A percentile compares a stretch with the other conserved stretches of the same genome.
phyloP scores from a whole-genome alignment of 306 rosid species.

The Pueraria montana region DNA sequence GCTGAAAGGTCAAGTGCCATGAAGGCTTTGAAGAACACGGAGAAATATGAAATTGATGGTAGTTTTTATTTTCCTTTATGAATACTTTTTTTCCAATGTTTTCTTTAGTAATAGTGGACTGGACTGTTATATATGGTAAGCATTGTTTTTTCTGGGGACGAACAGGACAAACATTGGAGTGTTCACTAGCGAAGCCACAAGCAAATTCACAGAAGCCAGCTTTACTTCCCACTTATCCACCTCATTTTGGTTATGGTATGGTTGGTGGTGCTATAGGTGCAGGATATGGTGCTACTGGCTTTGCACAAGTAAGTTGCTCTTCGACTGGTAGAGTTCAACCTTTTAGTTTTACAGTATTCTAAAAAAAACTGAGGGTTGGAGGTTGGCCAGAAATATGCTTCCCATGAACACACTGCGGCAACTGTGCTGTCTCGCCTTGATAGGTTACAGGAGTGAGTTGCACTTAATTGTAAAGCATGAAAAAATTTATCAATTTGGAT shows the following conservation, averaged over 20 bases:
- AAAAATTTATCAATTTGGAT: neutral
- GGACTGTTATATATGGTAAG: slow-evolving; percentile 14
- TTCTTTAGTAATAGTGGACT: slow-evolving; percentile 5
- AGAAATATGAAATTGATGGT: slow-evolving; percentile 81
- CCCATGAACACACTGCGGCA: slow-evolving; percentile 8
- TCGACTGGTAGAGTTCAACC: neutral
- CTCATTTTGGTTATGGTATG: slow-evolving; percentile 68
- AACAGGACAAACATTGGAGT: slow-evolving; percentile 76
- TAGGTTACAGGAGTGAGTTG: slow-evolving; percentile 6
- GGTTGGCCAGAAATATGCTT: neutral
- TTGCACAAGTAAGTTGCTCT: slow-evolving; percentile 68
- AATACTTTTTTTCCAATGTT: slow-evolving; percentile 10
- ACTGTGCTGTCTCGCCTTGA: slow-evolving; percentile 21
- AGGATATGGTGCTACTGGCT: slow-evolving; percentile 70
- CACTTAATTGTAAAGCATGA: neutral
- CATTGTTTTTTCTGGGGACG: slow-evolving; percentile 25
- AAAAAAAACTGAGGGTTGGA: neutral
- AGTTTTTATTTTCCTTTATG: slow-evolving; percentile 34
- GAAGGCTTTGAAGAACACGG: slow-evolving; percentile 72
- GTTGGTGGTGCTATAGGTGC: slow-evolving; percentile 68
- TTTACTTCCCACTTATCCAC: slow-evolving; percentile 65
- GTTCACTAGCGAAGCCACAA: slow-evolving; percentile 82
- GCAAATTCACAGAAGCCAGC: slow-evolving; percentile 56
- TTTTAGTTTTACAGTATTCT: slow-evolving; percentile 6
- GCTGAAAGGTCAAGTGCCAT: slow-evolving; percentile 72